These are phyloP conservation scores for Hymenoscyphus repandus DNA, from an alignment of 2,329 filamentous ascomycete genomes.

Conservation along the genomic window DNA sequence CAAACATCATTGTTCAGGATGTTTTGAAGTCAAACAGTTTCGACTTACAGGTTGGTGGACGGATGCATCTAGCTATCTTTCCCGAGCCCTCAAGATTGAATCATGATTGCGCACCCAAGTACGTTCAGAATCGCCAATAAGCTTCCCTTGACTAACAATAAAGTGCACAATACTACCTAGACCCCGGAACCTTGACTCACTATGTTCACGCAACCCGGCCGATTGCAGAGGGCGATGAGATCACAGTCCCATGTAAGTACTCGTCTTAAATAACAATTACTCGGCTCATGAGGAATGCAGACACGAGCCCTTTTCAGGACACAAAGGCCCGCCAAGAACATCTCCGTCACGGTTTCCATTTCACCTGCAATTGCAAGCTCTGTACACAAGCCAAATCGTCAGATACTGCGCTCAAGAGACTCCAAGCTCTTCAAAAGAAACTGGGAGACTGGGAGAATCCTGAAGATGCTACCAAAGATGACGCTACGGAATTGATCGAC, in stretches of 20 bases:
- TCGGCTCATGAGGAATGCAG: not conserved
- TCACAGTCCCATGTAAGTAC: slow-evolving; percentile 34
- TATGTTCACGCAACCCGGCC: slow-evolving; percentile 34
- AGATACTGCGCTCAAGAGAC: slow-evolving; percentile 29
- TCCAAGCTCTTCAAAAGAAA: slow-evolving; percentile 28
- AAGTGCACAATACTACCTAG: slow-evolving; percentile 29
- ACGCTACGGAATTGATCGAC: slow-evolving; percentile 31
- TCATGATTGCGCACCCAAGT: slow-evolving; percentile 39
- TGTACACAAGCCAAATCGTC: slow-evolving; percentile 29
- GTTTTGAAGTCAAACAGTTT: slow-evolving; percentile 14
- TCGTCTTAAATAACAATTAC: not conserved
- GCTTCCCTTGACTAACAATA: not conserved
- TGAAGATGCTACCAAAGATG: slow-evolving; percentile 13
- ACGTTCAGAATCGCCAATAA: slow-evolving; percentile 13
- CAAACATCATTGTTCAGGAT: slow-evolving; percentile 6
- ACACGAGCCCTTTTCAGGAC: slow-evolving; percentile 34
- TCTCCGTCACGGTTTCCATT: slow-evolving; percentile 34
- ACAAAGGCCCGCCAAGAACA: slow-evolving; percentile 28
- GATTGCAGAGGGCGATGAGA: slow-evolving; percentile 34
- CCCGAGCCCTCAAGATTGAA: slow-evolving; percentile 37
- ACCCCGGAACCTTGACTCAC: slow-evolving; percentile 33
- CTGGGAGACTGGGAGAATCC: slow-evolving; percentile 4
- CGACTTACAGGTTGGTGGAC: slow-evolving; percentile 9
- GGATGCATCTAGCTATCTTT: slow-evolving; percentile 23
- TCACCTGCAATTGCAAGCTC: slow-evolving; percentile 35